Evolutionary conservation across 1,139 yeast species (phyloP).

Genomic region (Taphrina betulina): DNA sequence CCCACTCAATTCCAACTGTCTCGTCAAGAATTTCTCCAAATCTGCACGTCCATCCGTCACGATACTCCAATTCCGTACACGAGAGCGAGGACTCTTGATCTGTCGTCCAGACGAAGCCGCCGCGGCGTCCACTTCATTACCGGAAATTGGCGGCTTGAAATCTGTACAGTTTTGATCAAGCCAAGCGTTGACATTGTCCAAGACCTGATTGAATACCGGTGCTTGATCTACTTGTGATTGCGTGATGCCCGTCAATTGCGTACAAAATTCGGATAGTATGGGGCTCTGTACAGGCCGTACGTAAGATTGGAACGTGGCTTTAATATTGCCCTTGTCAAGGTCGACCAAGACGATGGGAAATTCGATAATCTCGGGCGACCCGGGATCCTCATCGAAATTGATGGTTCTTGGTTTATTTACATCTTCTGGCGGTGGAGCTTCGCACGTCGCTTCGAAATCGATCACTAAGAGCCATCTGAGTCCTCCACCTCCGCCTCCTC

Average conservation of each 20-base stretch:
- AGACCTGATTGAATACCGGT: slow-evolving; percentile 37
- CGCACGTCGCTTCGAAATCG: slow-evolving; percentile 41
- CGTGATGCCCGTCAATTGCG: slow-evolving; percentile 37
- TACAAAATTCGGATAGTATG: slow-evolving; percentile 36
- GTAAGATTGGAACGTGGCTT: slow-evolving; percentile 36
- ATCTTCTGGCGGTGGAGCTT: slow-evolving; percentile 32
- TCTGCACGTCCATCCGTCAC: slow-evolving; percentile 41
- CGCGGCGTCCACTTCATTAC: background rate
- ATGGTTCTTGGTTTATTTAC: background rate
- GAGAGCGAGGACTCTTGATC: slow-evolving; percentile 1
- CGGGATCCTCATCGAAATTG: background rate
- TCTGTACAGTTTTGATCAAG: slow-evolving; percentile 33
- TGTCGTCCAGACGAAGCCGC: background rate
- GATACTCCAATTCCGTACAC: slow-evolving; percentile 38
- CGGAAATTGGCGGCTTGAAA: slow-evolving; percentile 16
- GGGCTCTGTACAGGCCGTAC: slow-evolving; percentile 35
- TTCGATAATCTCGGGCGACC: slow-evolving; percentile 40
- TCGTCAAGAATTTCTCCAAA: slow-evolving; percentile 39
- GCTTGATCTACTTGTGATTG: slow-evolving; percentile 37
- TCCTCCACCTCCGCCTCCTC: background rate
- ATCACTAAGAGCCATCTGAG: slow-evolving; percentile 39
- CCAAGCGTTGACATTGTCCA: slow-evolving; percentile 36
- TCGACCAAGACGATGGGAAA: slow-evolving; percentile 39
- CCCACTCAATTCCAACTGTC: slow-evolving; percentile 36
- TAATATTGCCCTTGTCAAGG: slow-evolving; percentile 32